Base-by-base conservation (phyloP, 192 early-diverging fungal species). In the Allomyces macrogynus region DNA sequence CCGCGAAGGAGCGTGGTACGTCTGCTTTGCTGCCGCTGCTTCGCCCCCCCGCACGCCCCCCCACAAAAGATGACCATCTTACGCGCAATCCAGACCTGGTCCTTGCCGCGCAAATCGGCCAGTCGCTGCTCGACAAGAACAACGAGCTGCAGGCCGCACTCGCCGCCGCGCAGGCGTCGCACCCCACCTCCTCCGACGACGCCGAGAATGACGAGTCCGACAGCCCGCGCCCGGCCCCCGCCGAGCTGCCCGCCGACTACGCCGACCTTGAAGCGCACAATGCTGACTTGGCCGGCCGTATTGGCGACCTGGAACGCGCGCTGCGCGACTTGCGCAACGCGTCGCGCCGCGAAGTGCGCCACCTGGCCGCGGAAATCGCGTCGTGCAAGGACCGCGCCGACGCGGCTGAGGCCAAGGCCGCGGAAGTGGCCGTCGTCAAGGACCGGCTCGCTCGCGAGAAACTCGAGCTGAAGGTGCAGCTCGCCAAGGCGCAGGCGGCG, bases 41-140 rank as follows among this genome's bases (percentile, higher is more conserved):
- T 26, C n/a, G n/a, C n/a, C n/a, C n/a, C n/a, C n/a, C n/a, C n/a
- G n/a, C 32, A 40, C 32, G 32, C 32, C 32, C 3, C 32, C 32
- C 8, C 32, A 40, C 32, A 2, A 40, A 40, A 7, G 32, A 2
- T 40, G 32, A 40, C 32, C 32, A 1, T 0, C 8, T 40, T 3
- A 40, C 8, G 32, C 8, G 7, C n/a, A 26, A 1, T 1, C 2
- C 26, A 70, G 69, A 71, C 57, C 60, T 71, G 43, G 43, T 70
- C 26, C 62, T 72, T 7, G 68, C 71, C 40, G 71, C 71, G 5
- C 63, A 72, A 43, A 70, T 72, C 49, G 71, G 71, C 20, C 69
- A 71, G 62, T 32, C 69, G 24, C 66, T 72, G 57, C 63, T 72
- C n/a, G 61, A 65, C 22, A 49, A 43, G 14, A 72, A 72, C 62